Percentiles rank a stretch among this genome's conserved stretches.
Evolutionary conservation across 2,329 filamentous ascomycete genomes (phyloP).

Genomic region (Trichophyton mentagrophytes): DNA sequence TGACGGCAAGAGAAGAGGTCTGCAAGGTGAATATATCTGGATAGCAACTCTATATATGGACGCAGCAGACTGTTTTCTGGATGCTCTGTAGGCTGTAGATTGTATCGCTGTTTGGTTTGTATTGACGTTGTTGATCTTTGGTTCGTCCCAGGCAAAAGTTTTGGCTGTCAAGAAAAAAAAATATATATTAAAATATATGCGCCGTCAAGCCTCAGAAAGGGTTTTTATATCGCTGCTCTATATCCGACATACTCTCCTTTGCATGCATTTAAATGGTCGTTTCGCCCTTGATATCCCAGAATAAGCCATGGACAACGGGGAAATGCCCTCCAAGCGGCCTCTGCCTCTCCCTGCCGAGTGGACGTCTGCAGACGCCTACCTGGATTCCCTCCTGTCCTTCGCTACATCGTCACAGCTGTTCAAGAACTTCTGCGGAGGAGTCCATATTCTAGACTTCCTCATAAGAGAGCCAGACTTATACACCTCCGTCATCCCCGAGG

Average conservation of each 20-base stretch:
- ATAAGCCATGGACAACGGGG: background rate
- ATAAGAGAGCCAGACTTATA: constrained; percentile 76
- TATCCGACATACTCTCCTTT: background rate
- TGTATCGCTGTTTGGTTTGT: no score
- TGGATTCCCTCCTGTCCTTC: constrained; percentile 65
- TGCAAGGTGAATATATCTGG: background rate
- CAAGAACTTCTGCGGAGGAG: constrained; percentile 84
- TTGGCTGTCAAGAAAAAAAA: background rate
- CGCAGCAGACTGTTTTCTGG: background rate
- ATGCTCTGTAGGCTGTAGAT: background rate
- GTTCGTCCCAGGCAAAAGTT: background rate
- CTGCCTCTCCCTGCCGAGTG: constrained; percentile 64
- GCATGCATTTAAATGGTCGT: background rate
- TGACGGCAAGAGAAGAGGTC: constrained; percentile 16
- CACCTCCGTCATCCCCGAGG: constrained; percentile 56
- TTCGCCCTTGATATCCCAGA: background rate
- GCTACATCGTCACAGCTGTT: constrained; percentile 62
- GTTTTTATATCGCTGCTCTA: background rate
- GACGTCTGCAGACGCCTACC: constrained; percentile 58
- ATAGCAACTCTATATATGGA: background rate
- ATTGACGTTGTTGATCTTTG: no score
- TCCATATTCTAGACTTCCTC: constrained; percentile 94
- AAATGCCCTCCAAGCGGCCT: constrained; percentile 37
- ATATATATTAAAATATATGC: no score
- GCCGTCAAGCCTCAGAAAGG: no score